phyloP scores from a whole-genome alignment of 140 eudicot genomes.

The Flaveria floridana region DNA sequence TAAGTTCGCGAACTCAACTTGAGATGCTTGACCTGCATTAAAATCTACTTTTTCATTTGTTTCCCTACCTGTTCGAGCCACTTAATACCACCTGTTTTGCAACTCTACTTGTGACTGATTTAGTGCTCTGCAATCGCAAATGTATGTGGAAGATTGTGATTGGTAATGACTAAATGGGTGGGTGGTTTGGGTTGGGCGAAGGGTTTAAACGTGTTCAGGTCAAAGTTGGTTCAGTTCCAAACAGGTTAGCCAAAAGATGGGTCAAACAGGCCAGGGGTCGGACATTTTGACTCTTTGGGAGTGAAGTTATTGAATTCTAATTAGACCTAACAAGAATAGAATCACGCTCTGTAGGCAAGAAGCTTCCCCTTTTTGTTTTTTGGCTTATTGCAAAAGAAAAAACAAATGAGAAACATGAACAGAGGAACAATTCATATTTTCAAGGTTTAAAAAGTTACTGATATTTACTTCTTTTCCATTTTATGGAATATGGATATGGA shows the following conservation, averaged over 20 bases:
- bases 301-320: too few species aligned
- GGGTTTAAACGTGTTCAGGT: neutral
- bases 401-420: neutral
- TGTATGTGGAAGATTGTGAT: neutral
- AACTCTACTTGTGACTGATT: neutral
- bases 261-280: neutral
- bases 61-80: constrained; percentile 8
- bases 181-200: neutral
- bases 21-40: neutral
- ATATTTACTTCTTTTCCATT: neutral
- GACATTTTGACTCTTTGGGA: neutral
- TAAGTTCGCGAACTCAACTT: neutral
- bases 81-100: neutral
- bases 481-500: constrained; percentile 1
- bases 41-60: neutral
- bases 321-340: too few species aligned
- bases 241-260: neutral
- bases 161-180: neutral
- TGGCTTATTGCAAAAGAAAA: neutral
- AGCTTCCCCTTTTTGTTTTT: neutral
- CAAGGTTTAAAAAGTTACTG: neutral
- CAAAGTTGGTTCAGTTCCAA: neutral
- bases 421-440: neutral
- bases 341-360: neutral
- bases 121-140: neutral